These are phyloP conservation scores for Fusarium illudens DNA, from an alignment of 2,329 filamentous ascomycete species.

Conservation along the genomic window DNA sequence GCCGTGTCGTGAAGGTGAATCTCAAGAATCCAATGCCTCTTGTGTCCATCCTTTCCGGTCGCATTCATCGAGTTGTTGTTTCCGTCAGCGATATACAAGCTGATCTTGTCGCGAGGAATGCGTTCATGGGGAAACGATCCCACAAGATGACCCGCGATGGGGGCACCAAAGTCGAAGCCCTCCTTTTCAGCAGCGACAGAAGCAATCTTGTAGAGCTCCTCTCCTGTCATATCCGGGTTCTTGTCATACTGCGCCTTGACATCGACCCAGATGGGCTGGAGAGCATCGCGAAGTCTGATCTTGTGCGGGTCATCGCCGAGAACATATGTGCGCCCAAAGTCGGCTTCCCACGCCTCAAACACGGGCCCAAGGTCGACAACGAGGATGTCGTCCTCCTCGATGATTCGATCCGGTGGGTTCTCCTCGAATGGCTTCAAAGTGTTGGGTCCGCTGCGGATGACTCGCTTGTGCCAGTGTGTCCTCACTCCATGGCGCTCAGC, in stretches of 20 bases:
- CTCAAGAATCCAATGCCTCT: background rate
- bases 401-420: slow-evolving; percentile 58
- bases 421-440: slow-evolving; percentile 57
- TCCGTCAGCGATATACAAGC: background rate
- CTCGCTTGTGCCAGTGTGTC: slow-evolving; percentile 63
- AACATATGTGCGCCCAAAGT: slow-evolving; percentile 54
- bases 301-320: slow-evolving; percentile 57
- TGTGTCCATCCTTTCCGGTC: background rate
- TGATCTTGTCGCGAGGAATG: background rate
- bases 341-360: slow-evolving; percentile 61
- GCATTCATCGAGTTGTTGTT: background rate
- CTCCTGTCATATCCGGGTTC: background rate
- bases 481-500: slow-evolving; percentile 47
- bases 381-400: slow-evolving; percentile 59
- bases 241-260: slow-evolving; percentile 37
- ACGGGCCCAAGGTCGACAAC: slow-evolving; percentile 62
- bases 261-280: slow-evolving; percentile 57
- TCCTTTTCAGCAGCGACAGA: background rate
- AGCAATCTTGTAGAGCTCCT: background rate
- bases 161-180: background rate
- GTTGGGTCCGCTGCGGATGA: slow-evolving; percentile 59
- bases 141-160: background rate
- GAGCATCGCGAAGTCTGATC: slow-evolving; percentile 53
- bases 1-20: background rate
- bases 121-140: background rate